Percentiles rank a stretch among this genome's conserved stretches.
phyloP scores from a whole-genome alignment of 2,329 filamentous ascomycete genomes.

The Verticillium nubilum region DNA sequence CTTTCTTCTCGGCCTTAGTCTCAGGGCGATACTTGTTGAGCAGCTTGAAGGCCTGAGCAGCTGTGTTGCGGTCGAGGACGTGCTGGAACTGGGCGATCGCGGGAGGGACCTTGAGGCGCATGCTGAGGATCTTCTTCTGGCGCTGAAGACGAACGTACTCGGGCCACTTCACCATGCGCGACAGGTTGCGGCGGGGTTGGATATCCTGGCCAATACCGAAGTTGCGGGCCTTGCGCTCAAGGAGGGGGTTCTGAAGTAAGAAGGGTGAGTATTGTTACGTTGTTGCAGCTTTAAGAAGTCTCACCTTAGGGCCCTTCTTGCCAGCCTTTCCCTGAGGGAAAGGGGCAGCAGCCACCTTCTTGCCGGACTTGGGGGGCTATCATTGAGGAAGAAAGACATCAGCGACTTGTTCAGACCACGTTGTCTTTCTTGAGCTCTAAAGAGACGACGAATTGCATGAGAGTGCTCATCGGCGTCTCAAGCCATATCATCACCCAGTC shows the following conservation, averaged over 20 bases:
- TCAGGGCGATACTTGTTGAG: constrained; percentile 99
- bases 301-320: constrained; percentile 97
- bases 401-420: constrained; percentile 76
- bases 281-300: constrained; percentile 37
- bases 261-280: constrained; percentile 12
- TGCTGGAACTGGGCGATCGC: constrained; percentile 97
- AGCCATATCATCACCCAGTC: constrained; percentile 59
- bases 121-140: constrained; percentile 89
- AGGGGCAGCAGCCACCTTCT: constrained; percentile 96
- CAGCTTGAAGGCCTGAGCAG: constrained; percentile 96
- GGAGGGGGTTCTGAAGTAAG: constrained; percentile 79
- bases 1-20: constrained; percentile 99
- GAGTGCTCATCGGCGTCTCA: constrained; percentile 50
- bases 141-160: constrained; percentile 98
- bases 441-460: constrained; percentile 60
- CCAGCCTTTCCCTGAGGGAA: constrained; percentile 91
- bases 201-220: constrained; percentile 99
- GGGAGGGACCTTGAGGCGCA: constrained; percentile 97
- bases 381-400: constrained; percentile 99
- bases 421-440: constrained; percentile 89
- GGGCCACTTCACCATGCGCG: constrained; percentile 99
- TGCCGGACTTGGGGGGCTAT: constrained; percentile 98
- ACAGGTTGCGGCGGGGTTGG: constrained; percentile 92
- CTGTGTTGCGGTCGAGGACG: constrained; percentile 94
- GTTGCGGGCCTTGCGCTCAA: constrained; percentile 98